Base-by-base conservation (phyloP, 2,329 filamentous ascomycete species). In the Lizonia empirigonia region DNA sequence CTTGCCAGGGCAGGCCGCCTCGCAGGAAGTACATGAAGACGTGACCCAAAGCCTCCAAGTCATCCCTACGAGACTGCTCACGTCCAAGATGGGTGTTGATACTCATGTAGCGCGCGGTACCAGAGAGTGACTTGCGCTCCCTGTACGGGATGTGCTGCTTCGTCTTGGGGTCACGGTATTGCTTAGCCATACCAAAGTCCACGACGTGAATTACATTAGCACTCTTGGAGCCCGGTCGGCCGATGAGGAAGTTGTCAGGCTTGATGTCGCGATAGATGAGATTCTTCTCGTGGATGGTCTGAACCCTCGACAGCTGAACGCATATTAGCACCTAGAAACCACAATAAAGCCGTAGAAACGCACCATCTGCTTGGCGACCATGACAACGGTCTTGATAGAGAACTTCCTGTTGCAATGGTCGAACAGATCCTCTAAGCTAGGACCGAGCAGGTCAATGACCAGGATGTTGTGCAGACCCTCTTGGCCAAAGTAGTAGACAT, bases 151-250 rank as follows among this genome's bases (percentile, higher is more conserved):
- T 97, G 77, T 99, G 94, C 76, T 97, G 94, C 78, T 97, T 97
- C 29, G 94, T 96, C 82, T 97, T 97, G 49, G 94, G 94, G 67
- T 99, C 94, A 65, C 94, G 88, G 76, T 97, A 99, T 75, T 97
- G 94, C 80, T 99, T 99, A 58, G 94, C 94, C 94, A 99, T 97
- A 68, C 94, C 94, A 69, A 99, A 99, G 76, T 99, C 94, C 67
- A 99, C 92, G 29, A 97, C 94, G 71, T 99, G 93, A 62, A 99
- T 97, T 49, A 97, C 91, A 74, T 97, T 97, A 68, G 92, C 90
- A n/a, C 90, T 84, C 78, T 97, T 97, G 55, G 91, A 92, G 65
- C 87, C 88, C 0, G 91, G 91, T 39, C 93, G 87, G 46, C 94
- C 94, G 67, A 97, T 97, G 58, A 99, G 84, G 79, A 99, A 97